Conservation (phyloP, 2,329 filamentous ascomycete species). For the Botrytis aclada region DNA sequence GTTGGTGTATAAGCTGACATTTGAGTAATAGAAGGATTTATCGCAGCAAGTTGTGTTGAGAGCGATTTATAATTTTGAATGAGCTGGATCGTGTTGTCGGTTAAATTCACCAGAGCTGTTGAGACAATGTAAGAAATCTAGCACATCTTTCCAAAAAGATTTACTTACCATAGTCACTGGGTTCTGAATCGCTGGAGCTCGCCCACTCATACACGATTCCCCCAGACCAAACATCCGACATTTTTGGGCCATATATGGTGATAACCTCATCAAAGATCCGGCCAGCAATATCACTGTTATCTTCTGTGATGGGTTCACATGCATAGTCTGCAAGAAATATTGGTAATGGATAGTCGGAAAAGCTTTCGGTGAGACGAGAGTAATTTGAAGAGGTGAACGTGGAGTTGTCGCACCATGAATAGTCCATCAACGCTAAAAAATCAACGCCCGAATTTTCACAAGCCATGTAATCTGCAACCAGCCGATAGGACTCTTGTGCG, state of each 20-base stretch:
- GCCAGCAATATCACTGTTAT: neutral
- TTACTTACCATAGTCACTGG: neutral
- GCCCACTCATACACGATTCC: neutral
- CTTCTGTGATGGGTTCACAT: neutral
- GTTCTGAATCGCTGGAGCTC: neutral
- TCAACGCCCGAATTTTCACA: neutral
- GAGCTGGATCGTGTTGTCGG: conserved; percentile 58
- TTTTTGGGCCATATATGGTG: neutral
- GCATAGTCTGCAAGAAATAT: neutral
- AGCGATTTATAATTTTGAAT: conserved; percentile 65
- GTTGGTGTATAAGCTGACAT: conserved; percentile 63
- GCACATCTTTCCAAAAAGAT: neutral
- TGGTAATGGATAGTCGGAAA: neutral
- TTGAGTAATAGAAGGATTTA: conserved; percentile 55
- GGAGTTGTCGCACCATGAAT: neutral
- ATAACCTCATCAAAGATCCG: neutral
- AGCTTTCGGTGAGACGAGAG: neutral
- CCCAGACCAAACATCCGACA: neutral
- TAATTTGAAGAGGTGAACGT: neutral
- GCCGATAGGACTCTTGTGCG: neutral
- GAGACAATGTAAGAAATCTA: neutral
- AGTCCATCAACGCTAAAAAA: neutral
- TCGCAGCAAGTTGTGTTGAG: conserved; percentile 39
- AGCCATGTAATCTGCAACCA: neutral
- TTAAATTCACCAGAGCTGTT: conserved; percentile 9